Conservation (phyloP, 2,329 filamentous ascomycete species). For the Paecilomyces sp. region DNA sequence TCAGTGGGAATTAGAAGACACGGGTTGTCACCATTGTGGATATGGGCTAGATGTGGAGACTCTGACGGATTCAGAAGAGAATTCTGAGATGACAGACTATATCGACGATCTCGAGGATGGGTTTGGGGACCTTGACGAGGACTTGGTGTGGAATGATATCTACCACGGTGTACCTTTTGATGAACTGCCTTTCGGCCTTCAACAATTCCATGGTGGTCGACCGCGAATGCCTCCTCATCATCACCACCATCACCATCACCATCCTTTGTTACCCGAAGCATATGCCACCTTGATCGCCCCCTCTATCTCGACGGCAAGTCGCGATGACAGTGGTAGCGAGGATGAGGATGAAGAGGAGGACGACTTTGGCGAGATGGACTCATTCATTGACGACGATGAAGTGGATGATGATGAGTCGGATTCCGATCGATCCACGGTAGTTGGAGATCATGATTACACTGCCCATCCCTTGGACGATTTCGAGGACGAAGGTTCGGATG, state of each 20-base stretch:
- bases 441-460: conserved; percentile 14
- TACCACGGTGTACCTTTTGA: conserved; percentile 8
- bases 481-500: conserved; percentile 11
- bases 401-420: conserved; percentile 14
- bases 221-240: conserved; percentile 1
- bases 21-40: conserved; percentile 48
- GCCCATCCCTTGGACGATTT: conserved; percentile 7
- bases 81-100: conserved; percentile 37
- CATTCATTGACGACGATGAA: conserved; percentile 9
- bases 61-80: conserved; percentile 30
- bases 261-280: background rate
- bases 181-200: conserved; percentile 8
- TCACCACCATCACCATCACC: conserved; percentile 2
- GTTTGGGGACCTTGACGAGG: conserved; percentile 22
- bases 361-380: conserved; percentile 14
- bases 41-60: conserved; percentile 42
- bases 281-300: background rate
- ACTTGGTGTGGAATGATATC: conserved; percentile 12
- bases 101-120: conserved; percentile 23
- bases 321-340: conserved; percentile 6
- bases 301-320: background rate
- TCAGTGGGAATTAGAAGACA: conserved; percentile 55
- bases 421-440: conserved; percentile 27
- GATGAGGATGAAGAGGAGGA: conserved; percentile 17
- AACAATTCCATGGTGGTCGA: conserved; percentile 7